Evolutionary conservation across 805 yeast species (phyloP), one percentile per base, ranked within the genome.

Genomic region (Ogataea trehalophila): DNA sequence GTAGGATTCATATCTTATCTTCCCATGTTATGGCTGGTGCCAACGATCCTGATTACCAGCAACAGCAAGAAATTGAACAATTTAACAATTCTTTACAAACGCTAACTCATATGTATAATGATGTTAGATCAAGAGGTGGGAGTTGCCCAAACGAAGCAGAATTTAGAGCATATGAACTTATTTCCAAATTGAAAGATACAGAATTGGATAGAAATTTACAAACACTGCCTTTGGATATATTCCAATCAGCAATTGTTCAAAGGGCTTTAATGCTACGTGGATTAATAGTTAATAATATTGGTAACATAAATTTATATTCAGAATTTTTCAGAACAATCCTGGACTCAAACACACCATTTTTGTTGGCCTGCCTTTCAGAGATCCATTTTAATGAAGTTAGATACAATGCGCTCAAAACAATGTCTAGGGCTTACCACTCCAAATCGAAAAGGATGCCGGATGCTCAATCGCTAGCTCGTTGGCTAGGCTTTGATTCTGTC

Each of bases 11-110:
- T 62, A 74, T 92, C 23, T 61, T 88, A 15, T 83, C 87, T 1
- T 67, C 91, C 36, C 98, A 94, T 66, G 68, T 85, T 1, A 90
- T 94, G 97, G 86, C 96, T 0, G 85, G 83, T 31, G 70, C 74
- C 36, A 66, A 77, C 9, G 75, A 71, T 33, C 68, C 68, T 2
- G 95, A 89, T 48, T 91, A 83, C 62, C 90, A 96, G 8, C 87
- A 87, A 56, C 99, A 94, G 63, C 99, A 94, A 66, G 99, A 94
- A 68, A 63, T 92, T 16, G 99, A 94, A 64, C 99, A 94, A 62
- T 77, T 94, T 62, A 90, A 87, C 61, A 94, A 94, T 59, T 87
- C 97, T 0, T 65, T 94, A 41, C 96, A 92, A 59, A 87, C 98
- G 0, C 69, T 94, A 34, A 77, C 87, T 3, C 97, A 94, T 61